These are phyloP conservation scores for Xylaria hypoxylon DNA, from an alignment of 2,329 filamentous ascomycete genomes.

Conservation along the genomic window DNA sequence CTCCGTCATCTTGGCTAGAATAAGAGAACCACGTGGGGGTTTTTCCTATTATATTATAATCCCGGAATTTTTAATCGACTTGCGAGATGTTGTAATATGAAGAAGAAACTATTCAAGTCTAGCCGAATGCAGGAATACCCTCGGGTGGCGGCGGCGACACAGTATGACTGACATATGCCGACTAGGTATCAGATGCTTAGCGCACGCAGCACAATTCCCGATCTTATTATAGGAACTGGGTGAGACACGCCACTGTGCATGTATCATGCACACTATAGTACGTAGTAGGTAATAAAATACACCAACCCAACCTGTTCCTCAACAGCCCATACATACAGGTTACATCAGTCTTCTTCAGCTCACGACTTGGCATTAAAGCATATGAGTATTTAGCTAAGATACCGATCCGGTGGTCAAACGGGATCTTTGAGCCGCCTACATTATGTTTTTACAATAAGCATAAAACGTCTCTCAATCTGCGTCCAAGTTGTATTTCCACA, in stretches of 20 bases:
- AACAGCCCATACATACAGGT: too few relatives aligned
- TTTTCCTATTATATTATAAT: background rate
- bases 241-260: background rate
- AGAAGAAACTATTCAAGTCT: background rate
- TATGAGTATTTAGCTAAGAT: background rate
- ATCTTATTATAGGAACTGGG: background rate
- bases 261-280: background rate
- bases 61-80: background rate
- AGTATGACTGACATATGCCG: background rate
- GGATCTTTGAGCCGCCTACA: background rate
- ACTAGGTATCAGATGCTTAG: conserved; percentile 3
- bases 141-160: background rate
- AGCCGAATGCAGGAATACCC: background rate
- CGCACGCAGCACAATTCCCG: background rate
- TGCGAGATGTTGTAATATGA: background rate
- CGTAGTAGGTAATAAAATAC: too few relatives aligned
- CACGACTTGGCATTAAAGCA: too few relatives aligned
- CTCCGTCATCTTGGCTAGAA: background rate
- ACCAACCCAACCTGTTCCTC: too few relatives aligned
- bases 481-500: background rate
- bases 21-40: too few relatives aligned
- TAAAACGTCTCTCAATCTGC: background rate
- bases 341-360: too few relatives aligned
- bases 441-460: background rate
- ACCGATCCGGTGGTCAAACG: background rate